phyloP scores from a whole-genome alignment of 2,329 filamentous ascomycete species.

The Clonostachys rosea region DNA sequence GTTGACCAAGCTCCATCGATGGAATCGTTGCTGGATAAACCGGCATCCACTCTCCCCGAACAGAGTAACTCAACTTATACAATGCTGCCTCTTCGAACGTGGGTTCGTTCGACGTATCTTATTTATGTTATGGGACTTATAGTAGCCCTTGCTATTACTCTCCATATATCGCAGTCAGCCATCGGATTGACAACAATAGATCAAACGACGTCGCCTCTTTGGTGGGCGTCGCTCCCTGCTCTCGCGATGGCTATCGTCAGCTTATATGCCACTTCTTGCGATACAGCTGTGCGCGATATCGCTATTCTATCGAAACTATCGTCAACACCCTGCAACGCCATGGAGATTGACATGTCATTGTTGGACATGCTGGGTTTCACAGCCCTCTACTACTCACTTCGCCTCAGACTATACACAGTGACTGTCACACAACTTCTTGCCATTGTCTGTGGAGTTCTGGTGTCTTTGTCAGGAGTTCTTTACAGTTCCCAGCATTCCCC shows the following conservation, averaged over 20 bases:
- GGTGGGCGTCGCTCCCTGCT: neutral
- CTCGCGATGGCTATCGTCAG: neutral
- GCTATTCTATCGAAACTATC: neutral
- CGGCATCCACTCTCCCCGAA: neutral
- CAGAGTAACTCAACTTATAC: no score
- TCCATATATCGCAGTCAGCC: neutral
- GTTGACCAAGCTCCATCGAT: neutral
- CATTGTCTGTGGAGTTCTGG: neutral
- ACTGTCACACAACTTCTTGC: neutral
- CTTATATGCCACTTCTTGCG: neutral
- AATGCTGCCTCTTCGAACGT: neutral
- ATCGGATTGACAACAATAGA: neutral
- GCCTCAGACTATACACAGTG: neutral
- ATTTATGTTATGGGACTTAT: neutral
- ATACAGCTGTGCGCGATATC: neutral
- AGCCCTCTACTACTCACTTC: neutral
- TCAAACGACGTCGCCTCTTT: neutral
- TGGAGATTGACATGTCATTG: neutral
- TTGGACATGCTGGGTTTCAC: neutral
- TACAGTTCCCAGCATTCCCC: no score
- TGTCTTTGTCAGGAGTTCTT: no score
- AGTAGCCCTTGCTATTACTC: neutral
- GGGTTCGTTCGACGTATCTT: neutral
- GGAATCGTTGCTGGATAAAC: neutral
- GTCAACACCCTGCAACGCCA: neutral